phyloP scores from a whole-genome alignment of 768 basidiomycete genomes.

The Pulveroboletus sp. region DNA sequence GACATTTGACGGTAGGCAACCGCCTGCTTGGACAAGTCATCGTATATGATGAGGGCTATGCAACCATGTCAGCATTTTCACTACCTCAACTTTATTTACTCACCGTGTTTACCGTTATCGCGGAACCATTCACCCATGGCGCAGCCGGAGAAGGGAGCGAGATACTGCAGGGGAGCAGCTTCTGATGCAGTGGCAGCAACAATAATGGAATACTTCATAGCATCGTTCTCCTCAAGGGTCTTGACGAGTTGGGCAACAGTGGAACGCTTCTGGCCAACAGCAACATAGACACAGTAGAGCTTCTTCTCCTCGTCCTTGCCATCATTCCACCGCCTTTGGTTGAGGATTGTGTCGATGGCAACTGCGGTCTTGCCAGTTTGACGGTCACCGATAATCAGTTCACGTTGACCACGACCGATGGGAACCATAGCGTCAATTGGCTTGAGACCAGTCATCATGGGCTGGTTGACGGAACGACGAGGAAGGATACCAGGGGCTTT shows the following conservation, averaged over 20 bases:
- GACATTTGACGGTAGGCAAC: slow-evolving; percentile 99
- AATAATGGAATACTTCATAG: slow-evolving; percentile 99
- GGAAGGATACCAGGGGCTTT: slow-evolving; percentile 99
- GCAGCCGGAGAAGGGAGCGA: slow-evolving; percentile 99
- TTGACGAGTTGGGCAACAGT: slow-evolving; percentile 99
- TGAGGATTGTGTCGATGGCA: slow-evolving; percentile 99
- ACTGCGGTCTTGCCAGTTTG: slow-evolving; percentile 99
- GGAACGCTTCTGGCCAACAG: slow-evolving; percentile 98
- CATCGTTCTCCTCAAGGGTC: slow-evolving; percentile 99
- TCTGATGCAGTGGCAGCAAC: slow-evolving; percentile 99
- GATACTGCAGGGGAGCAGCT: slow-evolving; percentile 98
- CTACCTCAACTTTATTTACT: slow-evolving; percentile 19
- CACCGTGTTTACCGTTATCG: slow-evolving; percentile 99
- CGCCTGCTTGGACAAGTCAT: slow-evolving; percentile 99
- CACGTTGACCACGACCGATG: slow-evolving; percentile 99
- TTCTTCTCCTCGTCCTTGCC: slow-evolving; percentile 96
- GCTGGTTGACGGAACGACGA: slow-evolving; percentile 99
- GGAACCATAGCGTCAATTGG: slow-evolving; percentile 99
- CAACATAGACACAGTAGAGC: slow-evolving; percentile 99
- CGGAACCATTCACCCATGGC: slow-evolving; percentile 99
- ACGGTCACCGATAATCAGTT: slow-evolving; percentile 99
- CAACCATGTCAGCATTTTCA: slow-evolving; percentile 11
- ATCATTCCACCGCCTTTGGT: slow-evolving; percentile 99
- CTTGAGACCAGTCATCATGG: slow-evolving; percentile 99
- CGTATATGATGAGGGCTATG: slow-evolving; percentile 94